Base-by-base conservation (phyloP, 768 basidiomycete species). In the Phallus indusiatus region DNA sequence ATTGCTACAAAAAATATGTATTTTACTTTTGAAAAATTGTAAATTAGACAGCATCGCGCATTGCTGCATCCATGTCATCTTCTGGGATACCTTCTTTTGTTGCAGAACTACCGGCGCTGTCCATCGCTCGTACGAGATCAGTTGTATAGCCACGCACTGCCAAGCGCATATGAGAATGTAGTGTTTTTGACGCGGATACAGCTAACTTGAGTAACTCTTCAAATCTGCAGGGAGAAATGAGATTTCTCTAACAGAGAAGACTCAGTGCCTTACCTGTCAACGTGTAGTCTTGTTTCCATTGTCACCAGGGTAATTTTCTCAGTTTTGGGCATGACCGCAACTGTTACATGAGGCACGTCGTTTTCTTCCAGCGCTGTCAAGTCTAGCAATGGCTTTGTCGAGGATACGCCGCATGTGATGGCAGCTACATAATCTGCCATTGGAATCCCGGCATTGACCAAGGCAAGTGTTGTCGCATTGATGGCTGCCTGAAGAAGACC, bases 271-370 rank as follows among this genome's bases (percentile, higher is more conserved):
- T 21, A 58, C 56, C 92, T 78, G 65, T 94, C 93, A 10, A 94
- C 85, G 66, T 92, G 92, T 60, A 99, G 71, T n/a, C 94, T 77
- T 16, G 93, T 94, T 72, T 98, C 96, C 84, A 97, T 88, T 54
- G 86, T 87, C 62, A 93, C 87, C 36, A 98, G 77, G 16, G 90
- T 91, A 49, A 96, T 83, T 61, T 86, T 88, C 5, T 82, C 81
- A n/a, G 86, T 83, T 64, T 84, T 84, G 7, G 96, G 94, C 79
- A 97, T 85, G 28, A 90, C 78, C 0, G 93, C 96, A 46, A 97
- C 84, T 1, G 92, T 93, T 20, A 95, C 72, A 66, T 88, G 81
- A 1, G 96, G 96, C 6, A 94, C 75, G 63, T 94, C 93, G 64
- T 83, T 85, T 73, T 98, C 96, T 74, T 99, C 96, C 10, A 94